A percentile compares a stretch with the other conserved stretches of the same genome.
These are phyloP conservation scores for Paramecium bursaria DNA, from an alignment of 73 alveolate genomes.

Conservation along the genomic window DNA sequence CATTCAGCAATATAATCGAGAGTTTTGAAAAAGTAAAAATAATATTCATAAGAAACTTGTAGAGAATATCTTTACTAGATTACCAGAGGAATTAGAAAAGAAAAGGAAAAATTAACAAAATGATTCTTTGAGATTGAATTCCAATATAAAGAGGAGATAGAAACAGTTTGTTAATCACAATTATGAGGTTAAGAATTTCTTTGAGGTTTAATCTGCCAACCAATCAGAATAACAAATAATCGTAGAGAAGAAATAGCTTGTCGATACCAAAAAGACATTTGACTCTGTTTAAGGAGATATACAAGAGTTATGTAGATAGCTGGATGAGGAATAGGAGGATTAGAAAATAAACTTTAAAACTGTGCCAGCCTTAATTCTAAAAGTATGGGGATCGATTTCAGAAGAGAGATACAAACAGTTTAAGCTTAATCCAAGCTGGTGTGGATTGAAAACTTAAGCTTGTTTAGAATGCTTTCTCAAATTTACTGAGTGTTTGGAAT, in stretches of 20 bases:
- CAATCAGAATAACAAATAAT: conserved; percentile 36
- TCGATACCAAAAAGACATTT: conserved; percentile 27
- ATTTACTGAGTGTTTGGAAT: conserved; percentile 29
- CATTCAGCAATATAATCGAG: conserved; percentile 44
- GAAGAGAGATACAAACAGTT: conserved; percentile 24
- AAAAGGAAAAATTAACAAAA: conserved; percentile 47
- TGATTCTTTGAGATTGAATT: conserved; percentile 41
- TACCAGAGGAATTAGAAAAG: conserved; percentile 60
- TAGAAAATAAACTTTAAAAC: conserved; percentile 49
- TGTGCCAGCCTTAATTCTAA: conserved; percentile 65
- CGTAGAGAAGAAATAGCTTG: conserved; percentile 34
- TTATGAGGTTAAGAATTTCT: neutral
- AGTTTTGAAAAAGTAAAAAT: conserved; percentile 36
- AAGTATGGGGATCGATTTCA: conserved; percentile 66
- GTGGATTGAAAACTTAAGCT: conserved; percentile 37
- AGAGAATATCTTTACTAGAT: conserved; percentile 45
- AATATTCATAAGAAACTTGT: neutral
- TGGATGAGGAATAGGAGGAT: conserved; percentile 67
- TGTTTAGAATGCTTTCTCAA: conserved; percentile 41
- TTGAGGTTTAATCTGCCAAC: conserved; percentile 29
- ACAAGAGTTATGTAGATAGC: conserved; percentile 54
- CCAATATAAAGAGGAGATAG: conserved; percentile 29
- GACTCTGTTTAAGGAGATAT: conserved; percentile 53
- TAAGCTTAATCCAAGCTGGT: conserved; percentile 36
- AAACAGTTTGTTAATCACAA: conserved; percentile 11